Percentiles rank a stretch among this genome's conserved stretches.
These are phyloP conservation scores for Glycyrrhiza uralensis DNA, from an alignment of 306 rosid species.

Conservation along the genomic window DNA sequence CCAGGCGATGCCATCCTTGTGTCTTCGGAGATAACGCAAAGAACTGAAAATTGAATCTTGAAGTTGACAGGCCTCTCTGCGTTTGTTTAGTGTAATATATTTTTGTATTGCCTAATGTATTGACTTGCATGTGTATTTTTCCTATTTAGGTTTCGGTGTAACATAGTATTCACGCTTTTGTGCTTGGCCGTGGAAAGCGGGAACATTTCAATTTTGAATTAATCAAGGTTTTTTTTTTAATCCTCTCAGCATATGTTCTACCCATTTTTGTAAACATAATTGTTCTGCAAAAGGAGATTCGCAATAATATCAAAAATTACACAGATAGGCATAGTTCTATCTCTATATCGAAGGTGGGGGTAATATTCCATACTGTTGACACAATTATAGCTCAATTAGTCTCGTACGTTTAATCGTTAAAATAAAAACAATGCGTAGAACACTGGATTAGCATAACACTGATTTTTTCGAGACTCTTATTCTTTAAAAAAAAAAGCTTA, in stretches of 20 bases:
- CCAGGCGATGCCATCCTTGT: neutral
- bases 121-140: neutral
- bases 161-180: neutral
- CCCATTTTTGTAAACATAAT: neutral
- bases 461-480: too few species aligned
- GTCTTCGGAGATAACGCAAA: neutral
- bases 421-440: neutral
- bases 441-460: too few species aligned
- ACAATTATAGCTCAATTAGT: neutral
- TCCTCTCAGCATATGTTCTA: neutral
- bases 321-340: neutral
- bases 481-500: too few species aligned
- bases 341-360: neutral
- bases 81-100: neutral
- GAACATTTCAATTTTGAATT: conserved; percentile 7
- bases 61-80: neutral
- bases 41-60: conserved; percentile 12
- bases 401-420: neutral
- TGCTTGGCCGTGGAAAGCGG: neutral
- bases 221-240: neutral
- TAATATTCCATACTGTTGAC: neutral
- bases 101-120: conserved; percentile 8
- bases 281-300: neutral
- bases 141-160: neutral
- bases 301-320: neutral